Base-by-base conservation (phyloP, 768 basidiomycete species). In the Sarcodon aspratus region DNA sequence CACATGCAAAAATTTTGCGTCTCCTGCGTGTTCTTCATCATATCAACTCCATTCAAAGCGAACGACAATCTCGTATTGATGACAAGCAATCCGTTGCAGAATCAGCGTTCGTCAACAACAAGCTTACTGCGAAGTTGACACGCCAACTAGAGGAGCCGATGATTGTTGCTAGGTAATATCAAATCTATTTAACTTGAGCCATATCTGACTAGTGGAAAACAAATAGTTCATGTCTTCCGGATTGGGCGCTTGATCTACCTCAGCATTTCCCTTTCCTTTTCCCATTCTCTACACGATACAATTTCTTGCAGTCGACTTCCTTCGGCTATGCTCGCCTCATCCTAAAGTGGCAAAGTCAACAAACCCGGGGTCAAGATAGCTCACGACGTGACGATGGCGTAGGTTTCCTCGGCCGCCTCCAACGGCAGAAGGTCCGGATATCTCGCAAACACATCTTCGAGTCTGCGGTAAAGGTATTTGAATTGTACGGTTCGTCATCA, bases 221-320 rank as follows among this genome's bases (percentile, higher is more conserved):
- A 27, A 27, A 35, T 11, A 96, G 95, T 58, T 90, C 90, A 21
- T 98, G 96, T 66, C 69, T 98, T 4, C 96, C 96, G 6, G 93
- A 96, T 59, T 99, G 96, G 96, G 89, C 95, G 0, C 69, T 93
- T 40, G 95, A 98, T 62, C 75, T 99, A 6, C 93, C 94, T 1
- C 90, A 90, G 58, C 85, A 93, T 58, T 99, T 96, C 76, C 88
- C 95, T 0, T 99, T 99, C 80, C 76, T 99, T 9, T 98, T 99
- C 76, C 96, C 96, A 0, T 98, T 99, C 66, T 86, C 94, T 17
- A 96, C 94, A 10, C 89, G 96, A 33, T 98, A 93, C 68, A 86
- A 87, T 56, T 98, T 97, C 76, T 70, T 99, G 7, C 94, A 98
- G 65, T 95, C 92, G 3, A 96, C 95, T 0, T 94, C 95, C 1